A percentile compares a stretch with the other conserved stretches of the same genome.
These are phyloP conservation scores for Raffaelea arxii DNA, from an alignment of 2,329 filamentous ascomycete genomes.

Conservation along the genomic window DNA sequence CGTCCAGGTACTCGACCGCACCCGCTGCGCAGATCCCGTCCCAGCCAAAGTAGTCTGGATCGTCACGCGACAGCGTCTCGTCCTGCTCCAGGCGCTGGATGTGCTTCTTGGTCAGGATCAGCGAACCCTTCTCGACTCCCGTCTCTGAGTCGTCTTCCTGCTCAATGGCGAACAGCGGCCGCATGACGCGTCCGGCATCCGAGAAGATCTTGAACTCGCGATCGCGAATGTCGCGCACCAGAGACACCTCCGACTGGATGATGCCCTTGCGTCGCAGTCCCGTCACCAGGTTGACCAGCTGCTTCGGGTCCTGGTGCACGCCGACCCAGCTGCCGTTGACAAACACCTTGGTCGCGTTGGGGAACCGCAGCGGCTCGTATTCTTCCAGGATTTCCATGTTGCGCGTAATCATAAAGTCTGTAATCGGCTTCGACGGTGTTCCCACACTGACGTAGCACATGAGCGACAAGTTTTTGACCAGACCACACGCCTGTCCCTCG, in stretches of 20 bases:
- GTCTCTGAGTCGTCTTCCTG: constrained; percentile 68
- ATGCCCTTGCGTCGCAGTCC: constrained; percentile 70
- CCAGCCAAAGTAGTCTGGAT: constrained; percentile 68
- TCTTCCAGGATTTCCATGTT: constrained; percentile 97
- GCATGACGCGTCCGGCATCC: constrained; percentile 88
- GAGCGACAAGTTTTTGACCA: constrained; percentile 94
- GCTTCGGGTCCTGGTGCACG: constrained; percentile 79
- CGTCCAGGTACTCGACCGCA: constrained; percentile 91
- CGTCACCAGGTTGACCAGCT: constrained; percentile 71
- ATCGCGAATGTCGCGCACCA: constrained; percentile 93
- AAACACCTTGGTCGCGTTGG: constrained; percentile 94
- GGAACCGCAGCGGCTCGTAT: constrained; percentile 76
- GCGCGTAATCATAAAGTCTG: constrained; percentile 90
- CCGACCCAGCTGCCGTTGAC: constrained; percentile 98
- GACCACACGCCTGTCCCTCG: constrained; percentile 93
- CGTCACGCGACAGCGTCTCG: constrained; percentile 55
- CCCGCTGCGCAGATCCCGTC: constrained; percentile 73
- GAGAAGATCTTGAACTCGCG: constrained; percentile 98
- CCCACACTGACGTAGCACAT: constrained; percentile 99
- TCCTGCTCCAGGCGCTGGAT: constrained; percentile 57
- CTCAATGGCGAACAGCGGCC: constrained; percentile 88
- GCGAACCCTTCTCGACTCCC: constrained; percentile 49
- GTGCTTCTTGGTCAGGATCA: constrained; percentile 77
- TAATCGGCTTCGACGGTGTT: constrained; percentile 79
- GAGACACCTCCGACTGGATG: constrained; percentile 84